Evolutionary conservation across 73 alveolate genomes (phyloP).

Genomic region (Paramecium primaurelia): DNA sequence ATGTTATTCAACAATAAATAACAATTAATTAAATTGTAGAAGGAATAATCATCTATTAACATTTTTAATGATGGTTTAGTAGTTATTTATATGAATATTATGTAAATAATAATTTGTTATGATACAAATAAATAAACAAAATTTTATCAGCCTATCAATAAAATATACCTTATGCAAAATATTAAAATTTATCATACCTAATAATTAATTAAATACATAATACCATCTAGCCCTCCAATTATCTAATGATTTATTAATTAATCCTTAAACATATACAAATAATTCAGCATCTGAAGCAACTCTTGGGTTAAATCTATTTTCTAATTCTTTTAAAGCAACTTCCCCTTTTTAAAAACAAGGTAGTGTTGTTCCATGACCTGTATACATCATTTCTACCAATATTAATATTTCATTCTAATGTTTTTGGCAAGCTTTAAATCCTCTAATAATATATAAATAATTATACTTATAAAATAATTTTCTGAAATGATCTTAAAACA

Average conservation of each 20-base stretch:
- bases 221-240: slow-evolving; percentile 60
- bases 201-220: not conserved
- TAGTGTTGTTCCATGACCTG: slow-evolving; percentile 87
- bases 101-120: not conserved
- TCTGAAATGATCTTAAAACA: slow-evolving; percentile 60
- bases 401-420: slow-evolving; percentile 84
- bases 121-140: not conserved
- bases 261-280: not conserved
- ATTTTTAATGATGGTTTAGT: not conserved
- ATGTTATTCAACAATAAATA: too few species aligned
- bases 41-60: not conserved
- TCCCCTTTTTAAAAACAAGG: slow-evolving; percentile 94
- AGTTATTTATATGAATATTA: not conserved
- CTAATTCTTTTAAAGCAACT: slow-evolving; percentile 79
- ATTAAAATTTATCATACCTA: slow-evolving; percentile 52
- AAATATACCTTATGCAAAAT: slow-evolving; percentile 44
- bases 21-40: not conserved
- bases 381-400: slow-evolving; percentile 93
- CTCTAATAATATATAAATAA: slow-evolving; percentile 57
- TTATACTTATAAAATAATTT: slow-evolving; percentile 12
- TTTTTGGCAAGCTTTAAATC: slow-evolving; percentile 85
- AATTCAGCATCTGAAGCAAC: not conserved
- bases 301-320: slow-evolving; percentile 76
- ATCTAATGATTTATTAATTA: slow-evolving; percentile 44
- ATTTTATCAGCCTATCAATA: not conserved